These are phyloP conservation scores for Candolleomyces eurysporus DNA, from an alignment of 768 basidiomycete genomes.

Conservation along the genomic window DNA sequence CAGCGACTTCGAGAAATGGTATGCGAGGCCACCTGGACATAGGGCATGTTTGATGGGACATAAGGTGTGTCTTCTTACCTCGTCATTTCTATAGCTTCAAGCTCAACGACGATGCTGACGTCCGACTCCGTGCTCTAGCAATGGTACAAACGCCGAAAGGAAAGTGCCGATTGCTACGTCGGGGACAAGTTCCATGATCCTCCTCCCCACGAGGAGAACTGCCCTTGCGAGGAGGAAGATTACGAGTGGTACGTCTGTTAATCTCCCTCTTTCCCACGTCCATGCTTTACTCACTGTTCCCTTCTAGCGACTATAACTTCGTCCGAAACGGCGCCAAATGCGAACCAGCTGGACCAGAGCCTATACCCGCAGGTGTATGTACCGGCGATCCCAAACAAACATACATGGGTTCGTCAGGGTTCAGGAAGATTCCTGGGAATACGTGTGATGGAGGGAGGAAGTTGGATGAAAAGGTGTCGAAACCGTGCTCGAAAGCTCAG, in stretches of 20 bases:
- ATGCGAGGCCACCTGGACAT: slow-evolving; percentile 69
- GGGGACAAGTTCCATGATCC: slow-evolving; percentile 90
- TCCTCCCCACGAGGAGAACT: slow-evolving; percentile 76
- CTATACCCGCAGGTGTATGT: slow-evolving; percentile 77
- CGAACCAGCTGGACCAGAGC: slow-evolving; percentile 84
- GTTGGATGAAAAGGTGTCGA: slow-evolving; percentile 69
- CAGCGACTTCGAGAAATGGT: slow-evolving; percentile 85
- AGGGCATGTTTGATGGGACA: slow-evolving; percentile 50
- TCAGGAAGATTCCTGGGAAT: slow-evolving; percentile 89
- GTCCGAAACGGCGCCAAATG: slow-evolving; percentile 73
- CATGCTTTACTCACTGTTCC: slow-evolving; percentile 3
- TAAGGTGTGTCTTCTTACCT: neutral
- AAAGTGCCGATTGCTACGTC: slow-evolving; percentile 83
- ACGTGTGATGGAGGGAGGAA: slow-evolving; percentile 71
- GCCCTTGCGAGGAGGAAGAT: slow-evolving; percentile 82
- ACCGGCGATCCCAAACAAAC: slow-evolving; percentile 47
- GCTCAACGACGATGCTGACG: no score
- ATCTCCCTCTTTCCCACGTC: neutral
- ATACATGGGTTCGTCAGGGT: slow-evolving; percentile 90
- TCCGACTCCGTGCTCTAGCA: no score
- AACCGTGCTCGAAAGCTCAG: slow-evolving; percentile 80
- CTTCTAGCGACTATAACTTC: slow-evolving; percentile 82
- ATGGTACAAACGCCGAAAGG: slow-evolving; percentile 89
- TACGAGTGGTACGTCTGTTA: slow-evolving; percentile 78
- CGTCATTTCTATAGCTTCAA: neutral